These are phyloP conservation scores for Trichosporon ovoides DNA, from an alignment of 1,284 basidiomycete species.

Conservation along the genomic window DNA sequence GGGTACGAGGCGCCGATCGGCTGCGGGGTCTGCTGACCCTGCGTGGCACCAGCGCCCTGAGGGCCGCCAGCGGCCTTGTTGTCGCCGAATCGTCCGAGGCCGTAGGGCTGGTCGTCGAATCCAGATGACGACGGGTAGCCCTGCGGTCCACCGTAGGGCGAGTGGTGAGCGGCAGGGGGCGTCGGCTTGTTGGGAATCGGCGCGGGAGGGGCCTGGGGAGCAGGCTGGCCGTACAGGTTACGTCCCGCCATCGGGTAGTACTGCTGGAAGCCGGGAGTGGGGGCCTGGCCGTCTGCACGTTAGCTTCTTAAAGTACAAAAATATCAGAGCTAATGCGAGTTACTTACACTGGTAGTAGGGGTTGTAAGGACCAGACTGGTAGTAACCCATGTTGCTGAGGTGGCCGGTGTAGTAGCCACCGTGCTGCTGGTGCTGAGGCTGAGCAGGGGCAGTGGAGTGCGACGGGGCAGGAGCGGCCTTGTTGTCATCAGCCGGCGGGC, in stretches of 20 bases:
- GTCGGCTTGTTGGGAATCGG: slow-evolving; percentile 42
- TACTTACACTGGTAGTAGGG: slow-evolving; percentile 50
- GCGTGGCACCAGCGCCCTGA: slow-evolving; percentile 13
- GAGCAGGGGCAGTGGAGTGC: slow-evolving; percentile 38
- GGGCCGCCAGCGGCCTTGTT: slow-evolving; percentile 20
- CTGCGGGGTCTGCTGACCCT: slow-evolving; percentile 22
- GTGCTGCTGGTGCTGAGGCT: slow-evolving; percentile 43
- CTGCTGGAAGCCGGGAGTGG: slow-evolving; percentile 46
- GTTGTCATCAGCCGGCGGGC: slow-evolving; percentile 40
- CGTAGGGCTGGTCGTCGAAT: slow-evolving; percentile 39
- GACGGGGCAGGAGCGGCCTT: slow-evolving; percentile 36
- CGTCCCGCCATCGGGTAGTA: slow-evolving; percentile 48
- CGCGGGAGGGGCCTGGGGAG: slow-evolving; percentile 38
- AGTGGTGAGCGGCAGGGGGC: slow-evolving; percentile 31
- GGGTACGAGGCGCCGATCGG: slow-evolving; percentile 19
- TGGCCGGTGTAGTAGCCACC: slow-evolving; percentile 40
- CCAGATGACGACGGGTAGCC: slow-evolving; percentile 34
- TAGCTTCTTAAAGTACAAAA: no score
- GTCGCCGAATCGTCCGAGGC: slow-evolving; percentile 38
- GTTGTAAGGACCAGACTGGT: slow-evolving; percentile 49
- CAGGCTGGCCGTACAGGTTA: slow-evolving; percentile 44
- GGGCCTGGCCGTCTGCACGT: slow-evolving; percentile 42
- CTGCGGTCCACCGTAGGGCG: slow-evolving; percentile 43
- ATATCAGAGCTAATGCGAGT: no score
- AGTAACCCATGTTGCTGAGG: slow-evolving; percentile 46